A percentile compares a stretch with the other conserved stretches of the same genome.
Evolutionary conservation across 495 filamentous ascomycete genomes (phyloP).

Genomic region (Pyrenula aspistea): DNA sequence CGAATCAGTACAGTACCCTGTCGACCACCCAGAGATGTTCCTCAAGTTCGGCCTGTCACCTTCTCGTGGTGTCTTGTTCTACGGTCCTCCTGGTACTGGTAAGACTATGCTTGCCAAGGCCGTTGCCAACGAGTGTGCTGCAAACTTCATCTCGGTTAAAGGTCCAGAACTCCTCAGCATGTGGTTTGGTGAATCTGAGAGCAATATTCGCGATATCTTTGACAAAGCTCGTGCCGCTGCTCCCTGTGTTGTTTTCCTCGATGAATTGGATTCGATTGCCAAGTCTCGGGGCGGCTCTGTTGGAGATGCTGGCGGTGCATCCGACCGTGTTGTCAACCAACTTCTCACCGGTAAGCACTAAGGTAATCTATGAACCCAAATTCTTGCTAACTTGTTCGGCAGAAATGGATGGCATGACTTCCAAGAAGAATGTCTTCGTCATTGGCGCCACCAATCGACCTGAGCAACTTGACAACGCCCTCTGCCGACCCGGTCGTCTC

Average conservation of each 20-base stretch:
- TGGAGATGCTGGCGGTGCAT: constrained; percentile 95
- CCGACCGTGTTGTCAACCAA: constrained; percentile 99
- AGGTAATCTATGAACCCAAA: constrained; percentile 1
- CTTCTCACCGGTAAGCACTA: constrained; percentile 77
- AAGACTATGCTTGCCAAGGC: constrained; percentile 99
- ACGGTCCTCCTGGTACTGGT: constrained; percentile 97
- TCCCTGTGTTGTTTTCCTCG: constrained; percentile 97
- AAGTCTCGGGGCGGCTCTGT: constrained; percentile 97
- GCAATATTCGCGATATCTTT: constrained; percentile 99
- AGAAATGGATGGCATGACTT: constrained; percentile 99
- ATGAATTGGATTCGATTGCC: constrained; percentile 97
- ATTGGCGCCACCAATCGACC: constrained; percentile 98
- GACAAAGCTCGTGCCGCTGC: constrained; percentile 98
- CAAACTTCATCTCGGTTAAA: constrained; percentile 99
- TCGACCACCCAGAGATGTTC: constrained; percentile 99
- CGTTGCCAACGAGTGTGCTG: constrained; percentile 96
- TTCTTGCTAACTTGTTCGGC: constrained; percentile 29
- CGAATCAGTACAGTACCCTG: constrained; percentile 97
- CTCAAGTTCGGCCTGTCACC: constrained; percentile 99
- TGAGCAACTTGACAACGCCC: constrained; percentile 92
- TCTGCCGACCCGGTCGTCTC: constrained; percentile 96
- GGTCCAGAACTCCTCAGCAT: constrained; percentile 95
- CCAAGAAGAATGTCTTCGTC: constrained; percentile 99
- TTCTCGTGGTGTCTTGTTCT: constrained; percentile 97
- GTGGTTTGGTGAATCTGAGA: constrained; percentile 99